Conservation (phyloP, 257 asterid species). For the Thymus mandschuricus region DNA sequence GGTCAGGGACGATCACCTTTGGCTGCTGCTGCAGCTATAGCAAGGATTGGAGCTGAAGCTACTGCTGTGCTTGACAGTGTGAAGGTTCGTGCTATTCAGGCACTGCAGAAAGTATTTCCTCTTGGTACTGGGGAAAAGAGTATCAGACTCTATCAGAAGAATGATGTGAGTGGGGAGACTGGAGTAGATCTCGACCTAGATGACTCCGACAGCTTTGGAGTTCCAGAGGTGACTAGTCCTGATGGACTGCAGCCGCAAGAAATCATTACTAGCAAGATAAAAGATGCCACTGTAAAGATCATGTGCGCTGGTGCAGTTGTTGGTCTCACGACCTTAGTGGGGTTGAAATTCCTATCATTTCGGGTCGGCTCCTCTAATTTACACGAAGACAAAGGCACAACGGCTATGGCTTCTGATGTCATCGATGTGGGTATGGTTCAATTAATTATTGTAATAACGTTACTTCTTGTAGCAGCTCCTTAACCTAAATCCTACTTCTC, state of each 20-base stretch:
- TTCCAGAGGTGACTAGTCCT: slow-evolving; percentile 40
- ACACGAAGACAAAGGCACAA: slow-evolving; percentile 43
- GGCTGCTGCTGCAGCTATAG: slow-evolving; percentile 99
- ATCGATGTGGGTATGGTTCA: slow-evolving; percentile 75
- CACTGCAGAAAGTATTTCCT: slow-evolving; percentile 87
- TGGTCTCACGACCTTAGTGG: slow-evolving; percentile 72
- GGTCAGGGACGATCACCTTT: slow-evolving; percentile 90
- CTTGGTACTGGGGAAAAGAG: slow-evolving; percentile 54
- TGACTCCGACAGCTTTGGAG: slow-evolving; percentile 36
- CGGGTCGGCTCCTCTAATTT: slow-evolving; percentile 47
- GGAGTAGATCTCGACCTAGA: slow-evolving; percentile 40
- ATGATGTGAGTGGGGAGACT: slow-evolving; percentile 44
- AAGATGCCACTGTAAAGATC: slow-evolving; percentile 74
- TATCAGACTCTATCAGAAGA: slow-evolving; percentile 43
- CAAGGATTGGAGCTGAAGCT: slow-evolving; percentile 90
- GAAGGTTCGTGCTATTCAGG: slow-evolving; percentile 82
- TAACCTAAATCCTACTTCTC: slow-evolving; percentile 1
- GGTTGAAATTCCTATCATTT: slow-evolving; percentile 64
- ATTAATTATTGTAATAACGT: slow-evolving; percentile 19
- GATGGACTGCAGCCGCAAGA: slow-evolving; percentile 57
- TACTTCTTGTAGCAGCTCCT: slow-evolving; percentile 8
- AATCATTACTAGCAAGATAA: slow-evolving; percentile 59
- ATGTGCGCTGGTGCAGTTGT: slow-evolving; percentile 88
- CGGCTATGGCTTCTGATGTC: slow-evolving; percentile 68
- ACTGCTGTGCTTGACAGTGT: slow-evolving; percentile 95